Evolutionary conservation across 352 stramenopile genomes (phyloP), one percentile per base, ranked within the genome.

Genomic region (Phytophthora citrophthora): DNA sequence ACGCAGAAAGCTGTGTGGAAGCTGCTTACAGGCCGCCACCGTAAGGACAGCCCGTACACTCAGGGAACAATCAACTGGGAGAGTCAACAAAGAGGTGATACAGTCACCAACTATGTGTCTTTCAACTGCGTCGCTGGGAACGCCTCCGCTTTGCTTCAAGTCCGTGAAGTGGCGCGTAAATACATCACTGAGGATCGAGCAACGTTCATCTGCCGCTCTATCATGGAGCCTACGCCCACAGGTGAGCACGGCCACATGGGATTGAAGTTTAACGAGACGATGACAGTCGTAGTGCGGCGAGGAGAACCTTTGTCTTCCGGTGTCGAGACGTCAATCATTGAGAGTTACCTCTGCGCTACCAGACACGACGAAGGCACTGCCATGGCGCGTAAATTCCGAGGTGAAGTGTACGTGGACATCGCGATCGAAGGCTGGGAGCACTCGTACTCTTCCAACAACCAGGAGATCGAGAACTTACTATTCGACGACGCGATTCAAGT

Each of bases 381-480:
- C 0, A 47, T 57, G 15, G 68, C 68, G 0, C 56, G 57, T 2
- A 71, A 68, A 13, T 71, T 68, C 34, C 50, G 63, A 55, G 63
- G 63, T 1, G 40, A 71, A 43, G 23, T 71, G 3, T 71, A 71
- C 23, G 50, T 71, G 16, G 63, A 71, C n/a, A 63, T 71, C 10
- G 63, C 63, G 6, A 64, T 62, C 13, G 46, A 83, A 49, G 62
- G 75, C 44, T 69, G 64, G 69, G 57, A 71, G 1, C 52, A 31
- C 2, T 62, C 58, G 10, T 46, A 72, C 23, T n/a, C 64, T n/a
- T 66, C 63, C 27, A 79, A 70, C 34, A 76, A 74, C 49, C 72
- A 78, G 38, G 72, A 77, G 32, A 74, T 81, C 23, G 76, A 84
- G 46, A 84, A 84, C 40, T 54, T 84, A 5, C 32, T 84, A 8